Percentiles rank a stretch among this genome's conserved stretches.
Evolutionary conservation across 768 basidiomycete genomes (phyloP).

Genomic region (Tephrocybe sp.): DNA sequence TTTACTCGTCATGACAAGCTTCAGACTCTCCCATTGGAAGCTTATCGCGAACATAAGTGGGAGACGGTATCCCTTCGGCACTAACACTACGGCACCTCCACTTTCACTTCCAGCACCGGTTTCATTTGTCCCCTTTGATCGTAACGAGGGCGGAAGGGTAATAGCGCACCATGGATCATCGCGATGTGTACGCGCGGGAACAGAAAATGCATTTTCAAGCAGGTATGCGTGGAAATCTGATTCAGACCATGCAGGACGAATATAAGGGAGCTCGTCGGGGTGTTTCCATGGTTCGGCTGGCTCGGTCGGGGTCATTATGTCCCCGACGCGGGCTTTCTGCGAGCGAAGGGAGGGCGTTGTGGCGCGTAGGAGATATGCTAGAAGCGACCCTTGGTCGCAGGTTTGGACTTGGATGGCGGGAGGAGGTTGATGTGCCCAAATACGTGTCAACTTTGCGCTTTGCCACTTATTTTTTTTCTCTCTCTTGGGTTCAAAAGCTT

Average conservation of each 20-base stretch:
- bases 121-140: too few species aligned
- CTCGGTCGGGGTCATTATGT: not conserved
- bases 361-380: not conserved
- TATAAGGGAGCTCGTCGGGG: slow-evolving; percentile 37
- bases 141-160: not conserved
- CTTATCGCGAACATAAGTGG: slow-evolving; percentile 44
- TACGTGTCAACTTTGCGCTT: slow-evolving; percentile 3
- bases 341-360: slow-evolving; percentile 12
- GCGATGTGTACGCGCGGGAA: slow-evolving; percentile 26
- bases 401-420: not conserved
- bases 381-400: not conserved
- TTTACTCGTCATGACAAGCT: slow-evolving; percentile 35
- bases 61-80: slow-evolving; percentile 39
- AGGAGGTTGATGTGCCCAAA: not conserved
- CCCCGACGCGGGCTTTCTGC: not conserved
- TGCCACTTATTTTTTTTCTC: not conserved
- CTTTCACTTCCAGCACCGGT: not conserved
- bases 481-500: too few species aligned
- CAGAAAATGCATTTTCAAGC: slow-evolving; percentile 29
- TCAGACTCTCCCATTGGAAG: slow-evolving; percentile 40
- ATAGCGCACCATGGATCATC: slow-evolving; percentile 19
- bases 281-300: slow-evolving; percentile 31
- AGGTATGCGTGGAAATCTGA: slow-evolving; percentile 31
- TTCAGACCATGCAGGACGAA: slow-evolving; percentile 30
- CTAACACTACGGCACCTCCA: slow-evolving; percentile 17